A percentile compares a stretch with the other conserved stretches of the same genome.
These are phyloP conservation scores for Chiua sp. DNA, from an alignment of 1,284 basidiomycete species.

Conservation along the genomic window DNA sequence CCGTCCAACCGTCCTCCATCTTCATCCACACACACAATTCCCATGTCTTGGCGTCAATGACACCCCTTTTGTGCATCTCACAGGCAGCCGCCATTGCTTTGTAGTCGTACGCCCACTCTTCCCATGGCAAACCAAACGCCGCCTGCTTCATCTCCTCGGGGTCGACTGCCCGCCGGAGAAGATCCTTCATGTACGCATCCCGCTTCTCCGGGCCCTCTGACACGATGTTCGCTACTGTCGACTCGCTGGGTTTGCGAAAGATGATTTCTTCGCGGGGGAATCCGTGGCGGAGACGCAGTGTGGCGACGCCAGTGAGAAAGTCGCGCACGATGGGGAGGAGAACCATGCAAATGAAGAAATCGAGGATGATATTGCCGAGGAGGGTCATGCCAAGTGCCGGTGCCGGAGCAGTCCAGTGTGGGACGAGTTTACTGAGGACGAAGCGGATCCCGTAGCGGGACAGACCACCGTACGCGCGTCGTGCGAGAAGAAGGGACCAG, in stretches of 20 bases:
- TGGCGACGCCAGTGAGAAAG: constrained; percentile 25
- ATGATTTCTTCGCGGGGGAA: constrained; percentile 34
- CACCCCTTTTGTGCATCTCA: constrained; percentile 24
- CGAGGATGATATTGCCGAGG: constrained; percentile 31
- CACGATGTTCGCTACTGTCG: constrained; percentile 32
- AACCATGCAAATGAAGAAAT: constrained; percentile 31
- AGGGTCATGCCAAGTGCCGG: constrained; percentile 22
- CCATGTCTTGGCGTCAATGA: constrained; percentile 30
- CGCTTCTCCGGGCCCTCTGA: constrained; percentile 34
- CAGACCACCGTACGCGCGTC: constrained; percentile 29
- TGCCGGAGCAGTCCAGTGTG: constrained; percentile 16
- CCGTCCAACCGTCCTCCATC: constrained; percentile 31
- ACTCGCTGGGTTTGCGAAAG: constrained; percentile 36
- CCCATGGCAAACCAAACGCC: constrained; percentile 36
- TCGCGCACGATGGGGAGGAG: constrained; percentile 29
- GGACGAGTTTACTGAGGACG: constrained; percentile 24
- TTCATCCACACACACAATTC: constrained; percentile 41
- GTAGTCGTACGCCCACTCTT: constrained; percentile 39
- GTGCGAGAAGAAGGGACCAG: constrained; percentile 30
- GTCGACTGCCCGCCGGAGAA: constrained; percentile 34
- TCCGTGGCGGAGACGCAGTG: constrained; percentile 32
- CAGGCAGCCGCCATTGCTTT: constrained; percentile 33
- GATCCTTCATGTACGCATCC: constrained; percentile 29
- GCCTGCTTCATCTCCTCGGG: constrained; percentile 34
- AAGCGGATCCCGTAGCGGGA: constrained; percentile 35